Percentiles rank a stretch among this genome's conserved stretches.
Conservation (phyloP, 2,329 filamentous ascomycete genomes). For the Fusarium fujikuroi region DNA sequence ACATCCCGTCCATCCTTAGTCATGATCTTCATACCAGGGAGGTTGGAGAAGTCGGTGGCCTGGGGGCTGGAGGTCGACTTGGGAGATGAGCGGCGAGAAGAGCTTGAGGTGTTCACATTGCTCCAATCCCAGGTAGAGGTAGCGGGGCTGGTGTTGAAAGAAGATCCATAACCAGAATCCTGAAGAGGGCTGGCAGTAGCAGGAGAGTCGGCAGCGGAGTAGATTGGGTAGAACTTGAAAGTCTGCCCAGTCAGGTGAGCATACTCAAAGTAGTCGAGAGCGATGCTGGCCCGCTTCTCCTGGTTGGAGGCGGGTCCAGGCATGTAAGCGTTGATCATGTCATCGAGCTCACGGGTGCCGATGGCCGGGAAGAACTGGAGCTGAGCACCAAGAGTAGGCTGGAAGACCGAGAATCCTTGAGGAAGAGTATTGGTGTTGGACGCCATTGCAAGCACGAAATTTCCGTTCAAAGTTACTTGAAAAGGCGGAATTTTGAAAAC, state of each 20-base stretch:
- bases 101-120: conserved; percentile 47
- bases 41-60: conserved; percentile 59
- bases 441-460: conserved; percentile 41
- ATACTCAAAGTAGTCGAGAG: conserved; percentile 69
- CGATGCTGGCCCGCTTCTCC: conserved; percentile 68
- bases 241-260: conserved; percentile 64
- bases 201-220: conserved; percentile 56
- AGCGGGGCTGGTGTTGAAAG: conserved; percentile 61
- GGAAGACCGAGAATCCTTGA: conserved; percentile 69
- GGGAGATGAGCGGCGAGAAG: conserved; percentile 45
- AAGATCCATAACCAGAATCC: conserved; percentile 59
- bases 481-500: conserved; percentile 19
- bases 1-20: conserved; percentile 72
- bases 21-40: conserved; percentile 75
- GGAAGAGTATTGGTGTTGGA: conserved; percentile 43
- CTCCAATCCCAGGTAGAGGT: conserved; percentile 61
- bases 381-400: conserved; percentile 65
- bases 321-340: conserved; percentile 68
- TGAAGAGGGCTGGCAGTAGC: conserved; percentile 53
- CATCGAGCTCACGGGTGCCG: conserved; percentile 69
- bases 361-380: conserved; percentile 75
- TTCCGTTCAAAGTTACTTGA: conserved; percentile 16
- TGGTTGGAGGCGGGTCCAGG: conserved; percentile 62
- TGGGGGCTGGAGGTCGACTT: conserved; percentile 48
- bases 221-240: conserved; percentile 70